Evolutionary conservation across 1,284 basidiomycete species (phyloP).

Genomic region (Irpex lacteus): DNA sequence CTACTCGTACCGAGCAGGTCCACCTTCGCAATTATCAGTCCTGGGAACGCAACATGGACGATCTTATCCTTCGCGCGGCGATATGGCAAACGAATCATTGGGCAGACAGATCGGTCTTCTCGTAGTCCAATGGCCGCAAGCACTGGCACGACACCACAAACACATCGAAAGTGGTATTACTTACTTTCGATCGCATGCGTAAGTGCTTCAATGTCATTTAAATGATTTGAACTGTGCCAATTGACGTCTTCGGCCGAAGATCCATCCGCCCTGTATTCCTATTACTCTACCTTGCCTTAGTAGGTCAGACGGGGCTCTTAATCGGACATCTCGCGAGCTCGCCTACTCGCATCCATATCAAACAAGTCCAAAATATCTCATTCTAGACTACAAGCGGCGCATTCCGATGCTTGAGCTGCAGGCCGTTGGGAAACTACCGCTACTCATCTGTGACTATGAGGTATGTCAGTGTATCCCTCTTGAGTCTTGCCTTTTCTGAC

Average conservation of each 20-base stretch:
- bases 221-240: not conserved
- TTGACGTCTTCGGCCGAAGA: slow-evolving; percentile 1
- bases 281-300: no score
- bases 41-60: slow-evolving; percentile 86
- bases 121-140: slow-evolving; percentile 41
- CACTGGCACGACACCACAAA: slow-evolving; percentile 48
- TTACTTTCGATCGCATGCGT: slow-evolving; percentile 93
- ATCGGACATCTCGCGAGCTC: no score
- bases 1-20: slow-evolving; percentile 83
- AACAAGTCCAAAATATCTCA: no score
- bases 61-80: slow-evolving; percentile 89
- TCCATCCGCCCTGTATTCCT: no score
- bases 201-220: slow-evolving; percentile 32
- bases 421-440: no score
- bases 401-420: no score
- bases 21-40: slow-evolving; percentile 58
- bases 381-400: no score
- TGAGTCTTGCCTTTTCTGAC: not conserved
- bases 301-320: not conserved
- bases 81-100: slow-evolving; percentile 94
- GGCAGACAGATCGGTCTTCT: slow-evolving; percentile 75
- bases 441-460: no score
- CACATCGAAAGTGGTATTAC: slow-evolving; percentile 81
- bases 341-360: no score
- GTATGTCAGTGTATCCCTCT: not conserved